Percentiles rank a stretch among this genome's conserved stretches.
These are phyloP conservation scores for Coemansia sp. DNA, from an alignment of 192 early-diverging fungal species.

Conservation along the genomic window DNA sequence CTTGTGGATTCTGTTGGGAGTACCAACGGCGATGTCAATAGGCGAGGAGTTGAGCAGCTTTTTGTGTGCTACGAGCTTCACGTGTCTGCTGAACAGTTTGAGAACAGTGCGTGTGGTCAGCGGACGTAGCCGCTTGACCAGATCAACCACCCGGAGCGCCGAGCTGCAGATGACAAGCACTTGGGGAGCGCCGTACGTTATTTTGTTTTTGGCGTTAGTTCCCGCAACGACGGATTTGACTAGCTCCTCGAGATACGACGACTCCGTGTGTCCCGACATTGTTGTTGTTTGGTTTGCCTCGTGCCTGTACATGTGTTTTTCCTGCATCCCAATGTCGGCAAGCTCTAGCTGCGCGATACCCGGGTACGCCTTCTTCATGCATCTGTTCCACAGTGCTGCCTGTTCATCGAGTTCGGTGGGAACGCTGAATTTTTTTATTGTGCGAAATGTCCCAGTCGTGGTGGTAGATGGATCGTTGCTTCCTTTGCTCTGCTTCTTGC, in stretches of 20 bases:
- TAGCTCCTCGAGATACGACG: constrained; percentile 25
- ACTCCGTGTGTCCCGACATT: not conserved
- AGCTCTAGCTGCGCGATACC: constrained; percentile 39
- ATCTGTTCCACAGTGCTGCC: constrained; percentile 40
- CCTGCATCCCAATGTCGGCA: constrained; percentile 20
- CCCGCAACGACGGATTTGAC: constrained; percentile 25
- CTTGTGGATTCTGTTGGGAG: constrained; percentile 47
- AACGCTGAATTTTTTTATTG: constrained; percentile 15
- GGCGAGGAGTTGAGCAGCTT: constrained; percentile 17
- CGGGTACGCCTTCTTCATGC: constrained; percentile 46
- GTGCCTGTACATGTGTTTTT: constrained; percentile 27
- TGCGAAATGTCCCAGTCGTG: too few relatives aligned
- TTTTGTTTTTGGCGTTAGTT: constrained; percentile 41
- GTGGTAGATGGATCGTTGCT: not conserved
- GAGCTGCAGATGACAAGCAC: constrained; percentile 49
- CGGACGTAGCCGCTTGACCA: constrained; percentile 34
- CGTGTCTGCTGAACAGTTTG: constrained; percentile 52
- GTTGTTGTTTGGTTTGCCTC: not conserved
- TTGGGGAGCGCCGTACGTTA: constrained; percentile 40
- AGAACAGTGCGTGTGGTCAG: constrained; percentile 27
- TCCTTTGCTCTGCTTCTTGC: constrained; percentile 10
- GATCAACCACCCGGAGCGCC: constrained; percentile 42
- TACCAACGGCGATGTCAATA: constrained; percentile 44
- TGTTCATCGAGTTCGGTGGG: constrained; percentile 26
- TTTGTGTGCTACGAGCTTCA: constrained; percentile 43